Conservation (phyloP, 805 yeast species). For the Metschnikowia baotianmanensis region DNA sequence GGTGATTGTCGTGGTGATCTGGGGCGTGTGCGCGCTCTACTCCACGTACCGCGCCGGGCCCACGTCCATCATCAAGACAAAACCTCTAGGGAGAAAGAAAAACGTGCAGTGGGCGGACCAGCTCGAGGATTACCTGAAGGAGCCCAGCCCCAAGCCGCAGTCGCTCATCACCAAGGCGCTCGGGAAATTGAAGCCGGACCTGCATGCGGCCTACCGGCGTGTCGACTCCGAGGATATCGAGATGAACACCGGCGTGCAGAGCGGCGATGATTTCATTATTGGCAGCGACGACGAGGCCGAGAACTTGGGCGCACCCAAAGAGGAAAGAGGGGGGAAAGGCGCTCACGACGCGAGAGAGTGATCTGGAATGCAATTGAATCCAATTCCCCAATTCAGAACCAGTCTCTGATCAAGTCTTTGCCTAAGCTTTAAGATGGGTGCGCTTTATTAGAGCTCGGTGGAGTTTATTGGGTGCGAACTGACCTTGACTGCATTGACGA, state of each 20-base stretch:
- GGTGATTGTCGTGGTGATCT: conserved; percentile 36
- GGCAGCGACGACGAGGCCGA: conserved; percentile 47
- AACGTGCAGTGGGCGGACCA: conserved; percentile 50
- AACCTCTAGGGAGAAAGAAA: conserved; percentile 36
- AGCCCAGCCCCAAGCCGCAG: conserved; percentile 23
- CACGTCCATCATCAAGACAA: conserved; percentile 40
- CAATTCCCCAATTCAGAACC: too few relatives aligned
- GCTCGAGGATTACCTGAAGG: conserved; percentile 33
- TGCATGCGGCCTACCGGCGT: conserved; percentile 28
- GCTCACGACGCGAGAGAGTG: not conserved
- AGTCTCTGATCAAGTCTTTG: too few relatives aligned
- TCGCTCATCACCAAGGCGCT: conserved; percentile 39
- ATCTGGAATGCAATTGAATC: too few relatives aligned
- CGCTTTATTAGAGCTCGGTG: too few relatives aligned
- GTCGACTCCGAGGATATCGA: conserved; percentile 32
- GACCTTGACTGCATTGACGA: too few relatives aligned
- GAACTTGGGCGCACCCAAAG: not conserved
- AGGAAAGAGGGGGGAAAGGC: not conserved
- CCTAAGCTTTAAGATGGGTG: too few relatives aligned
- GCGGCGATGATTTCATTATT: conserved; percentile 43
- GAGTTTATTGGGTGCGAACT: too few relatives aligned
- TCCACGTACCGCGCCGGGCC: conserved; percentile 37
- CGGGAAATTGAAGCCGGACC: conserved; percentile 30
- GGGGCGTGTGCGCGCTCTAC: conserved; percentile 42
- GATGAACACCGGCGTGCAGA: conserved; percentile 30